Base-by-base conservation (phyloP, 1,284 basidiomycete species). In the Ceratobasidium sp. region DNA sequence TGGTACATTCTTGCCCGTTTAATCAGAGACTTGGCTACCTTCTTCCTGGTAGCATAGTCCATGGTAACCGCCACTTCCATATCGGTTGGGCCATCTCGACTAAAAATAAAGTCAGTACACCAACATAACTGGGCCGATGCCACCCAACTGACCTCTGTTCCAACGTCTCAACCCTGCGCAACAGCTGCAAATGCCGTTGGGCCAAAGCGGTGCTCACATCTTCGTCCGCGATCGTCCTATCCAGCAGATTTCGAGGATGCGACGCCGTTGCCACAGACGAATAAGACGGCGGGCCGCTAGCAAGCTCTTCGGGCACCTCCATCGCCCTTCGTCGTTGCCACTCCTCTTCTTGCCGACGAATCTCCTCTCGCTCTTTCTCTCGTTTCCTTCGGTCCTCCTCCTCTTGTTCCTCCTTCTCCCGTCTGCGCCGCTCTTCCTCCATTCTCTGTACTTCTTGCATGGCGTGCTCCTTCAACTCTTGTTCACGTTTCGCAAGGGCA, bases 1-100 rank as follows among this genome's bases (percentile, higher is more conserved):
- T 89, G 89, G 78, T 90, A 88, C n/a, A 87, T 84, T 33, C 90
- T 83, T 16, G 90, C 91, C 21, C 91, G 85, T 25, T 88, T 85
- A 42, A 92, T 88, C 77, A 90, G 91, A 2, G 90, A 89, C 25
- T 88, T 82, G 12, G 90, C 90, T 0, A 87, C 88, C 81, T 89
- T 90, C 84, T 91, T 92, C 78, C 85, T 86, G 8, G 89, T 89
- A 28, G 85, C 82, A 2, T 90, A 89, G 4, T 89, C 90, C 67
- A 91, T 80, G 4, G 84, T 84, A 76, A 86, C 85, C 12, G 86
- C 85, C 18, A 87, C 82, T 63, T 86, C 84, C 9, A 82, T 78
- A 72, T 90, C 88, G 85, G 76, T 83, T 85, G 8, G 84, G 84
- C 75, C 84, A 83, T 77, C 77, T 58, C 64, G 73, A 44, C 69